A percentile compares a stretch with the other conserved stretches of the same genome.
Conservation (phyloP, 2,329 filamentous ascomycete species). For the Rasamsonia emersonii region DNA sequence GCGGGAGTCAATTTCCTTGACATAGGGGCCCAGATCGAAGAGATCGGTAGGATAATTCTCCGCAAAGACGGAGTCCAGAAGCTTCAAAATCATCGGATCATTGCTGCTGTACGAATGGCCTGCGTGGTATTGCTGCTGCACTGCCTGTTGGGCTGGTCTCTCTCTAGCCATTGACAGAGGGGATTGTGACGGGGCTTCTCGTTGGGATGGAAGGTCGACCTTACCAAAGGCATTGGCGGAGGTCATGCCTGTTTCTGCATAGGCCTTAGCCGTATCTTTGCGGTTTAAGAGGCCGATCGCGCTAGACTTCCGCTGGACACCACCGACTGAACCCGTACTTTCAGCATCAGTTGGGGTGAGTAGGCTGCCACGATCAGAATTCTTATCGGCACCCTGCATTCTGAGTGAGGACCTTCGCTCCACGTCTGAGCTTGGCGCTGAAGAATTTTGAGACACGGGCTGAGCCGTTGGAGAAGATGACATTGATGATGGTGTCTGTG, state of each 20-base stretch:
- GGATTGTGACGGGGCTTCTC: slow-evolving; percentile 26
- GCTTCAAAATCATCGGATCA: slow-evolving; percentile 51
- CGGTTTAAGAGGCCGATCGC: slow-evolving; percentile 54
- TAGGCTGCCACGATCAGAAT: slow-evolving; percentile 21
- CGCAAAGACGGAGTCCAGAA: slow-evolving; percentile 76
- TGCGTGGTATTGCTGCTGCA: slow-evolving; percentile 44
- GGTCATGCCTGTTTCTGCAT: slow-evolving; percentile 56
- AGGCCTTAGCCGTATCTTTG: slow-evolving; percentile 50
- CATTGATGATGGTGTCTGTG: slow-evolving; percentile 22
- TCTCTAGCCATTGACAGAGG: slow-evolving; percentile 29
- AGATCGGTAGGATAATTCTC: slow-evolving; percentile 54
- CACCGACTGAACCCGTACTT: slow-evolving; percentile 19
- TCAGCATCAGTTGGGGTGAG: slow-evolving; percentile 23
- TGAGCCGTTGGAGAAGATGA: slow-evolving; percentile 28
- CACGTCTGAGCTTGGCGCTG: slow-evolving; percentile 24
- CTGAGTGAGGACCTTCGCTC: slow-evolving; percentile 26
- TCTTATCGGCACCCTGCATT: slow-evolving; percentile 12
- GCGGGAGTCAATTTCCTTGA: slow-evolving; percentile 55
- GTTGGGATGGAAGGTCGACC: slow-evolving; percentile 47
- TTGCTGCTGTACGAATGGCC: slow-evolving; percentile 82
- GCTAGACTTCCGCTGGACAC: slow-evolving; percentile 39
- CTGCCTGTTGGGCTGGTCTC: slow-evolving; percentile 15
- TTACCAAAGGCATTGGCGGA: slow-evolving; percentile 57
- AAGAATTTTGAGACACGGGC: slow-evolving; percentile 23
- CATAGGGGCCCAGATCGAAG: slow-evolving; percentile 66